Base-by-base conservation (phyloP, 352 stramenopile species). In the Halophytophthora batemanensis region DNA sequence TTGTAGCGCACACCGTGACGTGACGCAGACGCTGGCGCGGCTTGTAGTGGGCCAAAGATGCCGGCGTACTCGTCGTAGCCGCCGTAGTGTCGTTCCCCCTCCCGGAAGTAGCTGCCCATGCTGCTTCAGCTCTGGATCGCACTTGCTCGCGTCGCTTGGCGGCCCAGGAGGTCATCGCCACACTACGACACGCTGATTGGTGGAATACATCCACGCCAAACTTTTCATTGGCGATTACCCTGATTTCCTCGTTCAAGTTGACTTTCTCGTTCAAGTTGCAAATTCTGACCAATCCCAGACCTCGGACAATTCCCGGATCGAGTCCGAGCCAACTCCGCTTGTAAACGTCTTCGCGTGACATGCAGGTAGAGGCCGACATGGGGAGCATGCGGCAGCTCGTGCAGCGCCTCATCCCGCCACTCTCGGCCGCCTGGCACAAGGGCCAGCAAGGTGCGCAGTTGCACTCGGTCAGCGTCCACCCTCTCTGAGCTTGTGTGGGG, bases 41-140 rank as follows among this genome's bases (percentile, higher is more conserved):
- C 25, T 7, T 62, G 59, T 23, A 90, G 45, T 23, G 74, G 65
- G 3, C 74, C 76, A 36, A 87, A 87, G 44, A 74, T 74, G 10
- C 76, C 76, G 7, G 74, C 61, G 37, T 86, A 87, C 59, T 90
- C 79, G 50, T 90, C 74, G 50, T 87, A 87, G 18, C 72, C 74
- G 47, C 49, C 65, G 46, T 60, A 64, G 7, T 39, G 22, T 3
- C 36, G 39, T 29, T 47, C 48, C 28, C 56, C 51, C 7, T 61
- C 48, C 48, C 39, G 49, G 28, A 50, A 58, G 42, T 70, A 64
- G 45, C 49, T 53, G 18, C 41, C 51, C 64, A 71, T 54, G 36
- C 15, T 45, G 25, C 25, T 31, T 31, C 8, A 4, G 25, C 25
- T 31, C 8, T 31, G 25, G 25, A 31, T 62, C 11, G 34, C 23